Conservation (phyloP, 2,329 filamentous ascomycete species). For the Sporothrix euskadiensis region DNA sequence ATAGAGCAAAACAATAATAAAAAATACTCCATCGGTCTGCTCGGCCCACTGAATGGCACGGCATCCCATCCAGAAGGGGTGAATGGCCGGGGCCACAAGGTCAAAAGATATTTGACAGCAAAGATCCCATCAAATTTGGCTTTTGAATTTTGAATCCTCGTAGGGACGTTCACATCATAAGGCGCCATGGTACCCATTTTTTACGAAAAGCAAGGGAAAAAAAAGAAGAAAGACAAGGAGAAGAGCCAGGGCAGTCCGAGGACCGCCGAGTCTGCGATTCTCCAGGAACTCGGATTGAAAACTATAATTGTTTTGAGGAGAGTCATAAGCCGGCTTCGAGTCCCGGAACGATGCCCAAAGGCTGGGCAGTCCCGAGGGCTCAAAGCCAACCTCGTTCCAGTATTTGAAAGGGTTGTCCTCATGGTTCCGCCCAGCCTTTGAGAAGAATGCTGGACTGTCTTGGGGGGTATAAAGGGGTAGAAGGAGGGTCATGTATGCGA, state of each 20-base stretch:
- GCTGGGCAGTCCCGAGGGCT: not conserved
- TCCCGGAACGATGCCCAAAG: not conserved
- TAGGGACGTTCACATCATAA: conserved; percentile 28
- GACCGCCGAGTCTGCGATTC: conserved; percentile 28
- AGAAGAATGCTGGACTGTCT: not conserved
- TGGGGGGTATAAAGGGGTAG: not conserved
- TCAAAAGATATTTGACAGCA: not conserved
- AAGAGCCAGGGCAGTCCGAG: conserved; percentile 24
- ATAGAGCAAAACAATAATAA: conserved; percentile 10
- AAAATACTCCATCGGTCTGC: conserved; percentile 10
- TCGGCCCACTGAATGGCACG: not conserved
- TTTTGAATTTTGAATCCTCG: conserved; percentile 25
- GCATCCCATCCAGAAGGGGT: not conserved
- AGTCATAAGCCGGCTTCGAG: conserved; percentile 34
- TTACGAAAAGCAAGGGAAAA: not conserved
- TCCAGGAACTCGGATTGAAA: conserved; percentile 44
- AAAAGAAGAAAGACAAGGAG: not conserved
- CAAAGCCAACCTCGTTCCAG: not conserved
- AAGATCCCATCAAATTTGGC: conserved; percentile 32
- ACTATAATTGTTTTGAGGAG: conserved; percentile 37
- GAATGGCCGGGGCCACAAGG: not conserved
- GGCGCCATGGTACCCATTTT: conserved; percentile 2
- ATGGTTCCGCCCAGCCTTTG: not conserved
- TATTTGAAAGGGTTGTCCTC: not conserved
- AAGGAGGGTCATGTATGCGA: not conserved